Base-by-base conservation (phyloP, 331 rosid genomes). In the Malus hybrid region DNA sequence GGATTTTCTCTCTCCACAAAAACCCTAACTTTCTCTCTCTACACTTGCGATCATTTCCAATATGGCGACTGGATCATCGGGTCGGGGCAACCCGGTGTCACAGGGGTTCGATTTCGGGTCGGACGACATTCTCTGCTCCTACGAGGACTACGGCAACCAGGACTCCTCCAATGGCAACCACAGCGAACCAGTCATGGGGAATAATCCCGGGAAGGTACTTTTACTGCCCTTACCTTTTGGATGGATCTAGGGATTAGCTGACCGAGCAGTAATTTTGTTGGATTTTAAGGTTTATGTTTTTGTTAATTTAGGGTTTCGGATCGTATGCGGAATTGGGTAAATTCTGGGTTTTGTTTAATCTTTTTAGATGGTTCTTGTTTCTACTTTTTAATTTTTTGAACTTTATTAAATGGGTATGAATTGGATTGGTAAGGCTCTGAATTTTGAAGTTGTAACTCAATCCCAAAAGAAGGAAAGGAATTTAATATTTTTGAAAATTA, bases 21-120 rank as follows among this genome's bases (percentile, higher is more conserved):
- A 73, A 66, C 77, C 70, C 78, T 67, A 52, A 22, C 31, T 76
- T 39, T 79, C 70, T 61, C 80, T 77, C 77, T 28, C 39, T 4
- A 48, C 14, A 6, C 22, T 57, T 32, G 63, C 34, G 68, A 76
- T 83, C 74, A 22, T 14, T 39, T 27, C 68, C 32, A 1, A 57
- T 70, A 93, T 93, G 98, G 97, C 96, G 72, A 92, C 99, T 67
- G 99, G 99, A 78, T 90, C 97, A 0, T 83, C 91, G 44, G 93
- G 86, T 65, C 92, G 96, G 83, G 79, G 82, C 29, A 92, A 89
- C 72, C 80, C 92, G 34, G 87, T 76, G 73, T 87, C 96, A 22
- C 90, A 89, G 63, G 86, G 86, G 0, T 81, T 87, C 65, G 88
- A 91, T 89, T 95, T 95, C 71, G 97, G 62, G 32, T 62, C 99